Evolutionary conservation across 495 filamentous ascomycete genomes (phyloP).

Genomic region (Lepraria neglecta): DNA sequence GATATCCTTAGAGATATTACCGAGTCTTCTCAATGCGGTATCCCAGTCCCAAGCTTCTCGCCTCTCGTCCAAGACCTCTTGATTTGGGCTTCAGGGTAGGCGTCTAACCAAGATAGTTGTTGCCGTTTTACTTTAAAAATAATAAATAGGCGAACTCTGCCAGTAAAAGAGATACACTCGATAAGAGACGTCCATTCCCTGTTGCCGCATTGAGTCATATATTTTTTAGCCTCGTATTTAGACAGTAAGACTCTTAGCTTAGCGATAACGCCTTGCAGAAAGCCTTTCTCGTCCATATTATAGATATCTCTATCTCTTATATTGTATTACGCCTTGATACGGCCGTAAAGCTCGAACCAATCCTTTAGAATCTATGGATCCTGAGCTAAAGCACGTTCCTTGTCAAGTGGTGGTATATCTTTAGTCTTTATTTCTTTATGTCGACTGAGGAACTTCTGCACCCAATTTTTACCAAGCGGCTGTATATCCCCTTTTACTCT

Average conservation of each 20-base stretch:
- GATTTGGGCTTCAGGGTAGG: not conserved
- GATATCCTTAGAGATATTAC: not conserved
- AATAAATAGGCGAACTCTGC: not conserved
- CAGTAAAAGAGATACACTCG: not conserved
- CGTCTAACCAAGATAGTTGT: not conserved
- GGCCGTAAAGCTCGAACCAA: conserved; percentile 15
- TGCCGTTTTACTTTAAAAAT: not conserved
- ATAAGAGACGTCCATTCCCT: not conserved
- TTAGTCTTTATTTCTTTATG: conserved; percentile 7
- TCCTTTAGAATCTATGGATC: not conserved
- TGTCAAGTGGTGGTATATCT: conserved; percentile 3
- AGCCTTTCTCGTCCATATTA: conserved; percentile 27
- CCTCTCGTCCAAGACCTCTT: not conserved
- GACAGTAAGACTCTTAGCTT: conserved; percentile 15
- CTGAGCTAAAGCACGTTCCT: conserved; percentile 4
- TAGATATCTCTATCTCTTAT: conserved; percentile 20
- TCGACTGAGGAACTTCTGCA: not conserved
- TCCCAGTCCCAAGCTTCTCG: not conserved
- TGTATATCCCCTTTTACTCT: not conserved
- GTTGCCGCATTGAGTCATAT: not conserved
- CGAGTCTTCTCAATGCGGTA: not conserved
- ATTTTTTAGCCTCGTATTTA: not conserved
- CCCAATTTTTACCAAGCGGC: not conserved
- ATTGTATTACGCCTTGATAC: conserved; percentile 19
- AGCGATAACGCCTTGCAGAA: conserved; percentile 11